Conservation (phyloP, 345 rosid species). For the Barbarea vulgaris region DNA sequence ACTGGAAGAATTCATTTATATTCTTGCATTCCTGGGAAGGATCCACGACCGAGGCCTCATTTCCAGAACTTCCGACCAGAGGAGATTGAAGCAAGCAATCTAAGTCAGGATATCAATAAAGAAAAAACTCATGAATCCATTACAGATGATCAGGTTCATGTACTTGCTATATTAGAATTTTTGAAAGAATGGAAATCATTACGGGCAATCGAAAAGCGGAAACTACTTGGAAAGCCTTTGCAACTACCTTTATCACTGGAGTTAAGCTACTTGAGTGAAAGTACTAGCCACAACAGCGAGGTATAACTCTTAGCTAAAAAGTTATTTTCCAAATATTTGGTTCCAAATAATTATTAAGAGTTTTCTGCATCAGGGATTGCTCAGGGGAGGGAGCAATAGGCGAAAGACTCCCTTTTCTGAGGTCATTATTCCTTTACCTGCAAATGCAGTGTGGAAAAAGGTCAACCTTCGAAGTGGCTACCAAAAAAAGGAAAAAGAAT, state of each 20-base stretch:
- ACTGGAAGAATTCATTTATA: slow-evolving; percentile 91
- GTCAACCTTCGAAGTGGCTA: slow-evolving; percentile 55
- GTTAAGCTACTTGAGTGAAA: slow-evolving; percentile 85
- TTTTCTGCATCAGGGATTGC: slow-evolving; percentile 66
- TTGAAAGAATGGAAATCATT: slow-evolving; percentile 74
- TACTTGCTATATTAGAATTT: slow-evolving; percentile 59
- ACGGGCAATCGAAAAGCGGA: slow-evolving; percentile 78
- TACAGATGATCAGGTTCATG: slow-evolving; percentile 42
- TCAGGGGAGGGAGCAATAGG: slow-evolving; percentile 84
- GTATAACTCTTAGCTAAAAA: slow-evolving; percentile 45
- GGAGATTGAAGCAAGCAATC: slow-evolving; percentile 58
- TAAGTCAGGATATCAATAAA: slow-evolving; percentile 30
- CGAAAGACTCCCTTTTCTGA: slow-evolving; percentile 71
- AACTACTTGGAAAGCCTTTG: slow-evolving; percentile 82
- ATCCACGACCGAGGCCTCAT: slow-evolving; percentile 77
- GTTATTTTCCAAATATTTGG: slow-evolving; percentile 11
- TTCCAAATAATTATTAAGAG: slow-evolving; percentile 20
- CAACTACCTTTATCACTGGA: slow-evolving; percentile 86
- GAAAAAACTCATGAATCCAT: slow-evolving; percentile 39
- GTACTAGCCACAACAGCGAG: slow-evolving; percentile 59
- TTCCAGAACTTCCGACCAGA: slow-evolving; percentile 81
- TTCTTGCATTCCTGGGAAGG: slow-evolving; percentile 69
- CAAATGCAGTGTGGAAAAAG: slow-evolving; percentile 74
- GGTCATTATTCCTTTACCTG: slow-evolving; percentile 73
- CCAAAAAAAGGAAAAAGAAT: slow-evolving; percentile 70